Evolutionary conservation across 1,284 basidiomycete genomes (phyloP).

Genomic region (Leccinum pallidistipes): DNA sequence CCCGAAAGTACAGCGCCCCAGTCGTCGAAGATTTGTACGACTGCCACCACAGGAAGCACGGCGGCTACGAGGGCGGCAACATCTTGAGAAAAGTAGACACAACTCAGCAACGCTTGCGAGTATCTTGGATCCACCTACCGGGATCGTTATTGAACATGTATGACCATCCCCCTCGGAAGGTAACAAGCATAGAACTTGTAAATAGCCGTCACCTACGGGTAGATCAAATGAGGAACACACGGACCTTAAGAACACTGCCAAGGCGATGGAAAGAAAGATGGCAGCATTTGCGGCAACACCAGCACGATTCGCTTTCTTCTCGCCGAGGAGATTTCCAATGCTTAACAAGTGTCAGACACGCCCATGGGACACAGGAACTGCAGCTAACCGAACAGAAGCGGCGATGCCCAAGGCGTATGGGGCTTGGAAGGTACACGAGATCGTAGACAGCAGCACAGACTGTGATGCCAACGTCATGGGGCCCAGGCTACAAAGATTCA

Average conservation of each 20-base stretch:
- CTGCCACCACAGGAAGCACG: slow-evolving; percentile 74
- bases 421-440: slow-evolving; percentile 81
- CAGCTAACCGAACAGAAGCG: slow-evolving; percentile 71
- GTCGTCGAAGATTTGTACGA: slow-evolving; percentile 84
- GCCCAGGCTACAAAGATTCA: slow-evolving; percentile 44
- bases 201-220: slow-evolving; percentile 10
- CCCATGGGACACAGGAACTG: background rate
- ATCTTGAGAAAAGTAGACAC: slow-evolving; percentile 33
- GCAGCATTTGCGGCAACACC: slow-evolving; percentile 61
- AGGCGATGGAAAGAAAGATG: slow-evolving; percentile 57
- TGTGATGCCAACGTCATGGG: slow-evolving; percentile 68
- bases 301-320: slow-evolving; percentile 67
- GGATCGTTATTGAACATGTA: slow-evolving; percentile 86
- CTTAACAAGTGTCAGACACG: slow-evolving; percentile 34
- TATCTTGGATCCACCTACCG: slow-evolving; percentile 38
- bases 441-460: slow-evolving; percentile 72
- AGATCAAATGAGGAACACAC: slow-evolving; percentile 14
- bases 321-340: slow-evolving; percentile 82
- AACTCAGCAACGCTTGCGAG: background rate
- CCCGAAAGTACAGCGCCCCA: slow-evolving; percentile 69
- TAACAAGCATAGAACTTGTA: slow-evolving; percentile 64
- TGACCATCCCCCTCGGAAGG: slow-evolving; percentile 75
- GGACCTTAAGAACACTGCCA: slow-evolving; percentile 66
- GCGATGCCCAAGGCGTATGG: slow-evolving; percentile 83
- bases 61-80: slow-evolving; percentile 67